These are phyloP conservation scores for Vaccinium darrowii DNA, from an alignment of 148 eudicot species.

Conservation along the genomic window DNA sequence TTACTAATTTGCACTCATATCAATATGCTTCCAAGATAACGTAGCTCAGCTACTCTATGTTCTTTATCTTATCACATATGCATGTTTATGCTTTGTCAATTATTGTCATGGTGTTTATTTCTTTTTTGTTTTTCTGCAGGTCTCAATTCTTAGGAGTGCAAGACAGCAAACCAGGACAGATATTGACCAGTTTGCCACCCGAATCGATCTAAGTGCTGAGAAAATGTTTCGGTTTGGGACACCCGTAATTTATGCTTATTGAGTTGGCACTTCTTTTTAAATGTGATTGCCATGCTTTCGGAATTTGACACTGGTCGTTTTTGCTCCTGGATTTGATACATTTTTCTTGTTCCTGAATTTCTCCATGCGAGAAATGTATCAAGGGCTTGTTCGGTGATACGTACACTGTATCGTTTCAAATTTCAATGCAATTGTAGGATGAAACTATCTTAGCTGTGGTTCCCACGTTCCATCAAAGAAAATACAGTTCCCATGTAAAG, in stretches of 20 bases:
- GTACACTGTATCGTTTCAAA: too few relatives aligned
- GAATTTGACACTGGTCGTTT: neutral
- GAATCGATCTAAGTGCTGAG: conserved; percentile 40
- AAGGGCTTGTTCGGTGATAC: too few relatives aligned
- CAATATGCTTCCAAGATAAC: neutral
- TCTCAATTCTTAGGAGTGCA: conserved; percentile 66
- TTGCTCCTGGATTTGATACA: neutral
- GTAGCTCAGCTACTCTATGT: neutral
- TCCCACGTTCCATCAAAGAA: too few relatives aligned
- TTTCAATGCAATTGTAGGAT: too few relatives aligned
- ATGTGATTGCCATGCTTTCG: neutral
- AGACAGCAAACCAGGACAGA: conserved; percentile 38
- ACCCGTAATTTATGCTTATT: neutral
- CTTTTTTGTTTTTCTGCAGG: conserved; percentile 41
- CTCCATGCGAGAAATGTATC: too few relatives aligned
- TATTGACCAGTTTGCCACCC: conserved; percentile 76
- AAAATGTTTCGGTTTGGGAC: neutral
- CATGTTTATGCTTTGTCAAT: neutral
- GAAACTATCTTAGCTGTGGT: too few relatives aligned
- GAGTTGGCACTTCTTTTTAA: neutral
- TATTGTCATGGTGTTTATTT: neutral
- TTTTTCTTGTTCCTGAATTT: neutral
- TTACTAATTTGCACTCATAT: neutral
- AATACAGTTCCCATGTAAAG: too few relatives aligned
- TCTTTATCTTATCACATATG: neutral